These are phyloP conservation scores for Tetrahymena thermophila DNA, from an alignment of 73 alveolate genomes.

Conservation along the genomic window DNA sequence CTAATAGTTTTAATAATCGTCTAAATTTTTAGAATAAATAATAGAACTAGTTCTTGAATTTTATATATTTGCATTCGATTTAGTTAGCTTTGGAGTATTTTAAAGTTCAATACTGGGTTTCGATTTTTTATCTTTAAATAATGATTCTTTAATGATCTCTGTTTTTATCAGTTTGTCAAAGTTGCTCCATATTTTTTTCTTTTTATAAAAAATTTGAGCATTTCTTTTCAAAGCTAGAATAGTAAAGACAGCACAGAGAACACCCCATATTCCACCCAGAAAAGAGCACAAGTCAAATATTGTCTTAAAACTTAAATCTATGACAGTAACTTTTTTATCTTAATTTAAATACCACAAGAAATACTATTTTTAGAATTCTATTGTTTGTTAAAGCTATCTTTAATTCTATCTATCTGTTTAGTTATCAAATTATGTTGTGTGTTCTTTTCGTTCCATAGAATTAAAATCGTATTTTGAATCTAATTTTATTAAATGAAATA, in stretches of 20 bases:
- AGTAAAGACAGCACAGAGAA: neutral
- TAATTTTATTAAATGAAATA: too few relatives aligned
- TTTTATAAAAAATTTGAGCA: neutral
- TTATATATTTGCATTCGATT: too few relatives aligned
- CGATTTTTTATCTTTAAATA: neutral
- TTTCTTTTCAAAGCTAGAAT: neutral
- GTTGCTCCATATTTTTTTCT: neutral
- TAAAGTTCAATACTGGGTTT: neutral
- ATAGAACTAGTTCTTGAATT: too few relatives aligned
- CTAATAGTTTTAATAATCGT: too few relatives aligned
- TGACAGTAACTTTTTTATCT: neutral
- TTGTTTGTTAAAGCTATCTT: neutral
- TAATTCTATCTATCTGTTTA: neutral
- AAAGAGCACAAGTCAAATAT: neutral
- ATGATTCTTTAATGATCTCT: neutral
- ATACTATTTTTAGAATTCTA: too few relatives aligned
- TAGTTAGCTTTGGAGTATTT: neutral
- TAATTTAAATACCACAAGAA: neutral
- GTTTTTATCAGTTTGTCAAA: neutral
- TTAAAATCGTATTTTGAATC: too few relatives aligned
- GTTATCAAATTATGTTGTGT: too few relatives aligned
- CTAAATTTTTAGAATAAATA: too few relatives aligned
- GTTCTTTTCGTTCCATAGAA: too few relatives aligned
- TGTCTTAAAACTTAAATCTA: neutral
- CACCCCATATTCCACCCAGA: neutral